Conservation (phyloP, 345 rosid genomes). For the Jatropha curcas region DNA sequence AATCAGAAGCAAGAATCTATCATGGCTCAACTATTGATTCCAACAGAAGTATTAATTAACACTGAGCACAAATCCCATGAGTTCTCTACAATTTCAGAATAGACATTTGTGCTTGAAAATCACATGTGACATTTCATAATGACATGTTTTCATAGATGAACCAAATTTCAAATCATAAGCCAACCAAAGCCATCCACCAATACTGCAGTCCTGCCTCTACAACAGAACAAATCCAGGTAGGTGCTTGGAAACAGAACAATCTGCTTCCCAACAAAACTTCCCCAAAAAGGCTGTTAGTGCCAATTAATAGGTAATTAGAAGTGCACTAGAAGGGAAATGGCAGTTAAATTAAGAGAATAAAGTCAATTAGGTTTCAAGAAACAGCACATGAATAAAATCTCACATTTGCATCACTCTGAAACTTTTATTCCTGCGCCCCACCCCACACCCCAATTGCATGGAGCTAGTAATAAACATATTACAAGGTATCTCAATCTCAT, state of each 20-base stretch:
- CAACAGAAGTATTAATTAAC: neutral
- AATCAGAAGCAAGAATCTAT: too few relatives aligned
- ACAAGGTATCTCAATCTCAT: neutral
- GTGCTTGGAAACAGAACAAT: neutral
- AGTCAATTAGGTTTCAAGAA: neutral
- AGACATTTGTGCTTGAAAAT: neutral
- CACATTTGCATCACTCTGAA: too few relatives aligned
- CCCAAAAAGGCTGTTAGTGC: neutral
- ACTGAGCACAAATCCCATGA: neutral
- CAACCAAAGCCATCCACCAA: slow-evolving; percentile 1
- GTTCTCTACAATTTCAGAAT: neutral
- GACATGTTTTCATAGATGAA: neutral
- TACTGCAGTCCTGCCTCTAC: neutral
- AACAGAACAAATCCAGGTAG: neutral
- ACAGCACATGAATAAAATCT: neutral
- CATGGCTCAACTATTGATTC: neutral
- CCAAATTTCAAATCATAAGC: neutral
- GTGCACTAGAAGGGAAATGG: neutral
- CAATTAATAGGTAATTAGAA: neutral
- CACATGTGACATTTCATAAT: neutral
- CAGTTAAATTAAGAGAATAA: neutral
- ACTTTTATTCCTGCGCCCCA: too few relatives aligned
- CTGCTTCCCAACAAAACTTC: neutral
- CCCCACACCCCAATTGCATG: too few relatives aligned
- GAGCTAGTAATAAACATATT: neutral